Conservation (phyloP, 495 filamentous ascomycete genomes). For the Hypoxylon intermedium region DNA sequence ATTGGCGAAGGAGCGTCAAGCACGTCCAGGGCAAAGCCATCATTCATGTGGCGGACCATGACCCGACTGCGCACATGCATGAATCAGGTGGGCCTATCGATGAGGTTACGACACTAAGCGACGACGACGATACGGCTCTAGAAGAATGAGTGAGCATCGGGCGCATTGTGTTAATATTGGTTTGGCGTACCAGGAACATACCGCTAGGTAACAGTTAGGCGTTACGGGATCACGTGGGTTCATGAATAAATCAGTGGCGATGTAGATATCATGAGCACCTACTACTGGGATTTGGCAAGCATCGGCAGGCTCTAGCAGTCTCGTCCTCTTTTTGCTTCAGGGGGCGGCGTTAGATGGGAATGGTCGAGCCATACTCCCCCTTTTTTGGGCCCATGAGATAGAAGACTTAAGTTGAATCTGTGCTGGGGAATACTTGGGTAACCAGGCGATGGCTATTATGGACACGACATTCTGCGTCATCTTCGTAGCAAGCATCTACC, state of each 20-base stretch:
- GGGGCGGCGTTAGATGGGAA: not conserved
- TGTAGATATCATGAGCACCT: conserved; percentile 32
- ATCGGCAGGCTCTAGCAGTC: not conserved
- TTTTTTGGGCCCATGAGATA: not conserved
- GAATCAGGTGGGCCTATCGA: conserved; percentile 79
- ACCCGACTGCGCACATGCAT: conserved; percentile 60
- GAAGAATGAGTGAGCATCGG: conserved; percentile 41
- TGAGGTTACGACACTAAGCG: conserved; percentile 81
- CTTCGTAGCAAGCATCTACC: conserved; percentile 32
- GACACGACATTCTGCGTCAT: conserved; percentile 1
- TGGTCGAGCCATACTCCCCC: not conserved
- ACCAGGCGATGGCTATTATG: conserved; percentile 2
- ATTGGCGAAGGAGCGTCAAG: conserved; percentile 75
- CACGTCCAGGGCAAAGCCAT: conserved; percentile 80
- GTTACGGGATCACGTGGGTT: conserved; percentile 14
- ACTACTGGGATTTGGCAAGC: conserved; percentile 20
- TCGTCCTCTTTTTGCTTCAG: conserved; percentile 3
- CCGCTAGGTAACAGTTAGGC: conserved; percentile 34
- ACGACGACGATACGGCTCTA: conserved; percentile 55
- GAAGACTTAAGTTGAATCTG: conserved; percentile 1
- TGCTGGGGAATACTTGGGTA: conserved; percentile 4
- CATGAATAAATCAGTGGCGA: conserved; percentile 17
- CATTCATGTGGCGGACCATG: conserved; percentile 76
- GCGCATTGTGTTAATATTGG: conserved; percentile 36
- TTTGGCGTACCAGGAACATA: conserved; percentile 29